Conservation (phyloP, 495 filamentous ascomycete genomes). For the Saxophila tyrrhenica region DNA sequence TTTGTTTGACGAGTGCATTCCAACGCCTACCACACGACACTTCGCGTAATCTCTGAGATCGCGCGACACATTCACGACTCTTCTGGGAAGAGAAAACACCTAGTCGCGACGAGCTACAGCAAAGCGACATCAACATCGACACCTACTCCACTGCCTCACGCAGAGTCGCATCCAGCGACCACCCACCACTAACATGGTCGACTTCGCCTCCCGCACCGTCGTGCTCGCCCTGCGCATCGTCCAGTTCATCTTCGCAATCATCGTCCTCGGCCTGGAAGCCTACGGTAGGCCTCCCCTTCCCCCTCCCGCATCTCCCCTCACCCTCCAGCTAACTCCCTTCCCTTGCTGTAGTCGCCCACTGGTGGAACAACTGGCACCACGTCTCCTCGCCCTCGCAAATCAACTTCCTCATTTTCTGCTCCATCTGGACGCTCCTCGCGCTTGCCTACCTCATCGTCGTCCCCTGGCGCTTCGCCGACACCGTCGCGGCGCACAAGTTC, state of each 20-base stretch:
- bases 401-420: conserved; percentile 64
- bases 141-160: too few species aligned
- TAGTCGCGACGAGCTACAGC: too few species aligned
- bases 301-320: conserved; percentile 5
- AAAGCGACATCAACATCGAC: too few species aligned
- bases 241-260: conserved; percentile 54
- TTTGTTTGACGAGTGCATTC: too few species aligned
- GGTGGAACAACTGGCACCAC: conserved; percentile 30
- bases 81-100: too few species aligned
- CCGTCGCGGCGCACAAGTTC: conserved; percentile 47
- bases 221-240: conserved; percentile 52
- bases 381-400: conserved; percentile 35
- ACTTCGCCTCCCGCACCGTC: conserved; percentile 26
- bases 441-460: conserved; percentile 54
- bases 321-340: not conserved
- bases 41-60: too few species aligned
- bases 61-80: too few species aligned
- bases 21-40: too few species aligned
- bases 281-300: conserved; percentile 48
- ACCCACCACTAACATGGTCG: conserved; percentile 4
- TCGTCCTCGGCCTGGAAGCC: conserved; percentile 58
- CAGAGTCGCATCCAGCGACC: not conserved
- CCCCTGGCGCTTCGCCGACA: conserved; percentile 45
- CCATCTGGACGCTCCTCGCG: conserved; percentile 61
- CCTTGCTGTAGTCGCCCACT: conserved; percentile 29